Conservation (phyloP, 805 yeast species). For the Ogataea ganodermae region DNA sequence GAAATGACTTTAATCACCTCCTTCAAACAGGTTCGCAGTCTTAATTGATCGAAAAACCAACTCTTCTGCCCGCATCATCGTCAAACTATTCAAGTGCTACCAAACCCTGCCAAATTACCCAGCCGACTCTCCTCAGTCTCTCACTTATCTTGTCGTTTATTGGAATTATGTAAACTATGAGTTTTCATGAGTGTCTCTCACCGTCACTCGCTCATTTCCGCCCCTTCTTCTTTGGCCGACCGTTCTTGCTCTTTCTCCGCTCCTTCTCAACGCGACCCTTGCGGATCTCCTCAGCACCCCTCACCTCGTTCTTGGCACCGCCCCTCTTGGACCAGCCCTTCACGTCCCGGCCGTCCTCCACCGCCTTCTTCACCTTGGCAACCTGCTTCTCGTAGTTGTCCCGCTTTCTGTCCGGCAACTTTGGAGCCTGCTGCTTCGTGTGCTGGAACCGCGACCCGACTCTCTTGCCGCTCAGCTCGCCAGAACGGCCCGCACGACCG, state of each 20-base stretch:
- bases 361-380: conserved; percentile 78
- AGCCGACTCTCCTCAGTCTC: too few species aligned
- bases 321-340: conserved; percentile 60
- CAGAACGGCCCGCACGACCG: conserved; percentile 24
- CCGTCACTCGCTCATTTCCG: neutral
- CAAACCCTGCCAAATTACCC: too few species aligned
- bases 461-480: conserved; percentile 37
- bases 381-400: conserved; percentile 84
- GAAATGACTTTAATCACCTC: too few species aligned
- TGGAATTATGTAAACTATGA: too few species aligned
- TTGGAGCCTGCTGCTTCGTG: conserved; percentile 75
- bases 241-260: conserved; percentile 79
- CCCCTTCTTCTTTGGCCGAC: conserved; percentile 61
- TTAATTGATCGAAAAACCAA: too few species aligned
- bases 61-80: too few species aligned
- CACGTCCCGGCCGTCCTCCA: conserved; percentile 69
- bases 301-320: conserved; percentile 58
- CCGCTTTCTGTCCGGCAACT: conserved; percentile 84
- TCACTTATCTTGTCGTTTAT: too few species aligned
- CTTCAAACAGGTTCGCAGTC: too few species aligned
- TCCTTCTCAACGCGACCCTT: conserved; percentile 72
- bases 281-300: conserved; percentile 72
- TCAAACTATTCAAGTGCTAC: too few species aligned
- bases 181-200: too few species aligned
- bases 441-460: conserved; percentile 65